Evolutionary conservation across 2,329 filamentous ascomycete species (phyloP).

Genomic region (Cladosporium sp.): DNA sequence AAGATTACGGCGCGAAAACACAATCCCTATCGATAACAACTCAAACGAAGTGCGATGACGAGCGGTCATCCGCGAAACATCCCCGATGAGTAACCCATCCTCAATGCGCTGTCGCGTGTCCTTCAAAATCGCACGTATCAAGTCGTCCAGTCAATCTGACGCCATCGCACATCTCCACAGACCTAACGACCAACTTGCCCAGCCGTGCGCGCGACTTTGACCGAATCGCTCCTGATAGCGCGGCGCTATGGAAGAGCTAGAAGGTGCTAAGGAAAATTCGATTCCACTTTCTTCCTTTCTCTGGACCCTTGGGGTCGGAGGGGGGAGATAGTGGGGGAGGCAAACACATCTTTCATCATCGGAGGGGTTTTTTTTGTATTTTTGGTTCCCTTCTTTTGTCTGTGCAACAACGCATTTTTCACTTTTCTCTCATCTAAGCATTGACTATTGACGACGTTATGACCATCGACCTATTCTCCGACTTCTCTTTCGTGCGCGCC

Average conservation of each 20-base stretch:
- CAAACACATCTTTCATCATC: constrained; percentile 8
- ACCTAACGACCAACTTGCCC: background rate
- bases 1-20: constrained; percentile 3
- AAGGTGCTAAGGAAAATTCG: constrained; percentile 8
- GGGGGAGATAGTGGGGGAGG: background rate
- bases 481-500: constrained; percentile 5
- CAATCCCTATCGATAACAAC: background rate
- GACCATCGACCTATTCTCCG: constrained; percentile 6
- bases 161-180: background rate
- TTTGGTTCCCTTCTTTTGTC: background rate
- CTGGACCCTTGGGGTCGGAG: background rate
- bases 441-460: constrained; percentile 5
- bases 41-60: background rate
- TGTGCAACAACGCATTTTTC: background rate
- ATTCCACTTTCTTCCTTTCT: constrained; percentile 8
- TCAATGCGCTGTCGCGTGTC: background rate
- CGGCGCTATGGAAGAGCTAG: constrained; percentile 3
- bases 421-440: background rate
- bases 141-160: background rate
- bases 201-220: constrained; percentile 7
- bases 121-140: background rate
- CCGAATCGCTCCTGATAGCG: background rate
- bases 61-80: background rate
- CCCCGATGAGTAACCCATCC: background rate
- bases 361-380: background rate